Base-by-base conservation (phyloP, 78 protist genomes). In the Dictyostelium discoideum region DNA sequence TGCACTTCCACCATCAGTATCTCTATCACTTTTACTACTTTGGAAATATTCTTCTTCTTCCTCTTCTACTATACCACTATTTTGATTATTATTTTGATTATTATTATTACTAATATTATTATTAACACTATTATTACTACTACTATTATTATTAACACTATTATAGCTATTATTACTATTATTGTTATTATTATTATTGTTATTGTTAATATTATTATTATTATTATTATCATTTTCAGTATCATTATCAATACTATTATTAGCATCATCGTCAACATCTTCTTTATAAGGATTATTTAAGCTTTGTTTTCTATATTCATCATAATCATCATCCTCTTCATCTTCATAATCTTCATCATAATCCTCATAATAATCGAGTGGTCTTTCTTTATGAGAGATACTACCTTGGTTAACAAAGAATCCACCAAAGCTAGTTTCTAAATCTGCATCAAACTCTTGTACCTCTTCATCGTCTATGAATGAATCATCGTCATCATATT, bases 341-440 rank as follows among this genome's bases (percentile, higher is more conserved):
- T 32, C 37, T 32, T 77, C n/a, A 67, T 86, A 9, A 14, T 39
- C 40, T 8, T 85, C 69, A 2, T 79, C 85, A 5, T 79, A 29
- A 40, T 65, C 80, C 1, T 69, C 50, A 1, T 76, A 50, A 37
- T 40, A 37, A 6, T 76, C 82, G 13, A 37, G 16, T 16, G 14
- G 4, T 40, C 80, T 46, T 57, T 86, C 92, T 20, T 63, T 77
- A 42, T 79, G 86, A 9, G 24, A 39, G 13, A 89, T 11, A 18
- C 18, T 3, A 26, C 94, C 94, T 42, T 65, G 42, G 22, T 79
- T 84, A 29, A 89, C 87, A 89, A 89, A 89, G 72, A 89, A 89
- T 11, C 94, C 94, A 81, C 94, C 94, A 26, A 48, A 89, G 3
- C 73, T 29, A 10, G 76, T 89, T 40, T 79, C 86, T 44, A 79